Evolutionary conservation across 225 moss, liverwort and hornwort species (phyloP).

Genomic region (Ulota crispa): DNA sequence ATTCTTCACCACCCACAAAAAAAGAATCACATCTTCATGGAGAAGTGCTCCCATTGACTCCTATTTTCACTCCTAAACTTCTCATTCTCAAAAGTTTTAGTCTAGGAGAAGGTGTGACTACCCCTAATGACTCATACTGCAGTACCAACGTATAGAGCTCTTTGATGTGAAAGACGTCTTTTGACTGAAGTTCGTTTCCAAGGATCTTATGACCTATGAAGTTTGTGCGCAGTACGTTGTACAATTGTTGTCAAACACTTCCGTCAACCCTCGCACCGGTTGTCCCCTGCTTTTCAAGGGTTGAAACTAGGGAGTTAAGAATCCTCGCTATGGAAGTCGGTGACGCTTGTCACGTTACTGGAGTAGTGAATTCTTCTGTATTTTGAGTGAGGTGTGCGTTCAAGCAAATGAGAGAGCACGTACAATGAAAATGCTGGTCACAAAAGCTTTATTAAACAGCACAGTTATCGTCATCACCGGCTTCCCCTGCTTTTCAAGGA

Average conservation of each 20-base stretch:
- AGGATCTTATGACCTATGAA: neutral
- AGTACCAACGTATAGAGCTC: neutral
- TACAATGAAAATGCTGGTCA: neutral
- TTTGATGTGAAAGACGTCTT: neutral
- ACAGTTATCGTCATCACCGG: neutral
- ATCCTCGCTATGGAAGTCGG: neutral
- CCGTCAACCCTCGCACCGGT: neutral
- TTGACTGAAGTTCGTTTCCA: neutral
- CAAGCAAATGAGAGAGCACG: neutral
- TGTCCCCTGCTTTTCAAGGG: neutral
- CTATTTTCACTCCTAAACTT: too few species aligned
- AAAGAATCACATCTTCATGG: too few species aligned
- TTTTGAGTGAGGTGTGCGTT: neutral
- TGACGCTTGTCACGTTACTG: neutral
- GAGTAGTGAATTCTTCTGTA: neutral
- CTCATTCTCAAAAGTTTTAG: too few species aligned
- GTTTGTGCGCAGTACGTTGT: neutral
- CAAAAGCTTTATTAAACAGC: neutral
- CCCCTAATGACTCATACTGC: neutral
- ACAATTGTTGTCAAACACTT: too few species aligned
- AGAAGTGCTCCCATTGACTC: too few species aligned
- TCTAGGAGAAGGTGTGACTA: too few species aligned
- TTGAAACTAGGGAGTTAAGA: constrained; percentile 2
- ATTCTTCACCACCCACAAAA: too few species aligned
- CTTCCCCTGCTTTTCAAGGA: neutral